Base-by-base conservation (phyloP, 768 basidiomycete species). In the Termitomyces sp. region DNA sequence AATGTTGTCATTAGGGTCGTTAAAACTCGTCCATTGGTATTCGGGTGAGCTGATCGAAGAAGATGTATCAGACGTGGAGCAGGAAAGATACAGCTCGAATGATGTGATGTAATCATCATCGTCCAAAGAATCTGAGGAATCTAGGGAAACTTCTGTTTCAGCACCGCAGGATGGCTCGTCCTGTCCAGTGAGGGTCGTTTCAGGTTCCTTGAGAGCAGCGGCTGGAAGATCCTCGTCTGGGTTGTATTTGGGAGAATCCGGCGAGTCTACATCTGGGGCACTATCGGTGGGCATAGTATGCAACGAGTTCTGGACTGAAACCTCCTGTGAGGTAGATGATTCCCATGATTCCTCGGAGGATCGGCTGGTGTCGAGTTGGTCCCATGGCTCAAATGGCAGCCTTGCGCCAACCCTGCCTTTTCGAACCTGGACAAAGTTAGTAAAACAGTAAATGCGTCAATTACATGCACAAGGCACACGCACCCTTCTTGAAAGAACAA, bases 321-420 rank as follows among this genome's bases (percentile, higher is more conserved):
- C 47, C 38, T 62, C 60, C 38, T 58, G 56, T n/a, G 62, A 61
- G 26, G 20, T 41, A 44, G 56, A 63, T n/a, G 62, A 58, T 52
- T 59, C 59, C 20, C 54, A 63, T 20, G 62, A 58, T 52, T 59
- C 59, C 20, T 56, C 44, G 44, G 60, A 61, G 38, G 56, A 61
- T 52, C 63, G 60, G 20, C 61, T 59, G 24, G 54, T 48, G 30
- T 69, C 65, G n/a, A 68, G 57, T 48, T 71, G 70, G 58, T 81
- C 76, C 82, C 82, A 83, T 45, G 82, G 82, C 63, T 83, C 82
- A 57, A 74, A 76, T 0, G 82, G 82, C 8, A 83, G 71, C 0
- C 72, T 65, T 1, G 81, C 82, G 43, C 82, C 82, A 6, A 82
- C 80, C 30, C 70, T 72, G 32, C 82, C 82, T 67, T 77, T 79